Evolutionary conservation across 495 filamentous ascomycete species (phyloP), one percentile per base, ranked within the genome.

Genomic region (Aspergillus carlsbadensis): DNA sequence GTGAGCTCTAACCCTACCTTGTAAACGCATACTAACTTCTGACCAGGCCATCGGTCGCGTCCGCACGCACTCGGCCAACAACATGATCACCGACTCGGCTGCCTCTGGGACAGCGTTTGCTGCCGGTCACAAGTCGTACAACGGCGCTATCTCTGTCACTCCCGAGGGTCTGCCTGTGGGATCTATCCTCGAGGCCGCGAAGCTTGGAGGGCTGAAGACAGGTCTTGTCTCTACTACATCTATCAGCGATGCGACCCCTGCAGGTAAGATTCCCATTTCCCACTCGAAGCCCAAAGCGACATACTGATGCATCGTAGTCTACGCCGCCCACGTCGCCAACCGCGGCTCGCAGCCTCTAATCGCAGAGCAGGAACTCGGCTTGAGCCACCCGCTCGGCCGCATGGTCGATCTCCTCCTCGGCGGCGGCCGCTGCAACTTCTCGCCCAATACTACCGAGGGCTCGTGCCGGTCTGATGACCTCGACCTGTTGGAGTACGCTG

Each of bases 81-180:
- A n/a, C 34, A 52, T 52, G 48, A 52, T 52, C 48, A 52, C 48
- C 48, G 48, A 52, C 34, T 52, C 48, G 15, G 48, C 48, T 15
- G 48, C 48, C 13, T 52, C 48, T 2, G 48, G 48, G 2, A 52
- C 48, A 3, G 48, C 48, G 7, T 52, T 52, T 40, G 33, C 48
- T 20, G 15, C 33, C 20, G 48, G 33, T 11, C 48, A 52, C 34
- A 52, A 52, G 48, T 52, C 48, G 10, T 52, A 52, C 48, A 52
- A 52, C 48, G 48, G 48, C 2, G 48, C 48, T 15, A 52, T 52
- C 48, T 52, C 48, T 24, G 48, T 52, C 33, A 35, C 29, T 1
- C 48, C 48, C 10, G 48, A 52, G 22, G 48, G 48, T 18, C 48
- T 13, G 21, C 48, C 48, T 5, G 48, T 52, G 11, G 48, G 48